These are phyloP conservation scores for Sordaria brevicollis DNA, from an alignment of 495 filamentous ascomycete species.

Conservation along the genomic window DNA sequence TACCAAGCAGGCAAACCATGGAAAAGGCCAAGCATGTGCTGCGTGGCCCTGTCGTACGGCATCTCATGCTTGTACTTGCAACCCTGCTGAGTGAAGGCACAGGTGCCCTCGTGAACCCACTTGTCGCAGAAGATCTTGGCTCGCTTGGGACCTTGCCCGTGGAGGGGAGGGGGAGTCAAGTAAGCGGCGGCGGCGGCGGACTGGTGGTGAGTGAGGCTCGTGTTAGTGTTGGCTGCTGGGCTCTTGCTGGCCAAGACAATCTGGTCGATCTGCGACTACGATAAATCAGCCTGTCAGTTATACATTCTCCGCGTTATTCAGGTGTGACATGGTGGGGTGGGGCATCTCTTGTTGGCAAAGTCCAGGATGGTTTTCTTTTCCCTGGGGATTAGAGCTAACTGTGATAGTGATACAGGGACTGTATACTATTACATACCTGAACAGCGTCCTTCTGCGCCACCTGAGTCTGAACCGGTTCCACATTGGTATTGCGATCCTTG, in stretches of 20 bases:
- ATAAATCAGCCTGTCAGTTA: not conserved
- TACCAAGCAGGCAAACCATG: conserved; percentile 43
- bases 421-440: not conserved
- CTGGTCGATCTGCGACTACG: conserved; percentile 14
- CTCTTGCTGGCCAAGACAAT: not conserved
- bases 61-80: conserved; percentile 85
- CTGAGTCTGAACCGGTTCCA: conserved; percentile 8
- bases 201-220: conserved; percentile 1
- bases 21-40: conserved; percentile 53
- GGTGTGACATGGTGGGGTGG: not conserved
- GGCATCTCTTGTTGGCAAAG: not conserved
- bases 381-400: not conserved
- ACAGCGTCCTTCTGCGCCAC: not conserved
- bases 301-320: not conserved
- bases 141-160: conserved; percentile 19
- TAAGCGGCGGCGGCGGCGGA: conserved; percentile 1
- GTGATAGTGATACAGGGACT: not conserved
- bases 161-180: not conserved
- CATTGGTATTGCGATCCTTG: conserved; percentile 26
- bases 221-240: not conserved
- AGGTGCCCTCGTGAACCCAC: conserved; percentile 76
- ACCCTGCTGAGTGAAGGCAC: conserved; percentile 74
- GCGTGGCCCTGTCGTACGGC: conserved; percentile 50
- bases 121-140: conserved; percentile 73
- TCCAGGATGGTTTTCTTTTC: too few species aligned